Conservation (phyloP, 768 basidiomycete genomes). For the Boletus vinaceobasis region DNA sequence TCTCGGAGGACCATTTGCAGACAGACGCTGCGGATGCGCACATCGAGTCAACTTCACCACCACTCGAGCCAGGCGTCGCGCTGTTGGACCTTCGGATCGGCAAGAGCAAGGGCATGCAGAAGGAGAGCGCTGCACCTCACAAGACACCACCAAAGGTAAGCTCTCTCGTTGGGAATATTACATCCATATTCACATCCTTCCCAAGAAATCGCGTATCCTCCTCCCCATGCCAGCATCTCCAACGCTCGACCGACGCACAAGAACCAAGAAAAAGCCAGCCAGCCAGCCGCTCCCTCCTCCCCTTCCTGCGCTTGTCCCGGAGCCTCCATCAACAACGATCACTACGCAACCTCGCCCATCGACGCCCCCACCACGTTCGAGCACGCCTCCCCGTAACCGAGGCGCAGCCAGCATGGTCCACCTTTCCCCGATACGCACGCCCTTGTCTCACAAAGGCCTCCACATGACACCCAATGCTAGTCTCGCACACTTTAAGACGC, state of each 20-base stretch:
- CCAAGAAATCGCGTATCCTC: slow-evolving; percentile 36
- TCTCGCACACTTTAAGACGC: slow-evolving; percentile 64
- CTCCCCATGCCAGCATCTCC: slow-evolving; percentile 48
- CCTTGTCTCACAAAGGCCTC: slow-evolving; percentile 63
- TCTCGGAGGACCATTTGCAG: slow-evolving; percentile 25
- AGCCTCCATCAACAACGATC: slow-evolving; percentile 16
- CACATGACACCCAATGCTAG: slow-evolving; percentile 69
- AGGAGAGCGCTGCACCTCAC: slow-evolving; percentile 12
- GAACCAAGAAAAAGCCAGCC: slow-evolving; percentile 19
- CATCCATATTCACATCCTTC: not conserved
- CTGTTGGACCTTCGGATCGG: slow-evolving; percentile 4
- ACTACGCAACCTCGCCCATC: slow-evolving; percentile 17
- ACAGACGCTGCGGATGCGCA: slow-evolving; percentile 13
- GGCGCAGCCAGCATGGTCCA: slow-evolving; percentile 31
- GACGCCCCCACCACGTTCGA: slow-evolving; percentile 40
- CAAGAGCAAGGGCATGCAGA: slow-evolving; percentile 20
- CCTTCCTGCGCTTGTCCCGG: slow-evolving; percentile 25
- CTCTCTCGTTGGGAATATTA: not conserved
- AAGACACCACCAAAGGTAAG: slow-evolving; percentile 30
- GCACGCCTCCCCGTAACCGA: slow-evolving; percentile 35
- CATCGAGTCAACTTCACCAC: slow-evolving; percentile 19
- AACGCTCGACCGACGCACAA: slow-evolving; percentile 37
- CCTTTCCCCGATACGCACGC: slow-evolving; percentile 61
- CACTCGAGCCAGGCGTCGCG: slow-evolving; percentile 6
- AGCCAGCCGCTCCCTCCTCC: slow-evolving; percentile 16